phyloP scores from a whole-genome alignment of 352 stramenopile genomes.

The Globisporangium spiculum region DNA sequence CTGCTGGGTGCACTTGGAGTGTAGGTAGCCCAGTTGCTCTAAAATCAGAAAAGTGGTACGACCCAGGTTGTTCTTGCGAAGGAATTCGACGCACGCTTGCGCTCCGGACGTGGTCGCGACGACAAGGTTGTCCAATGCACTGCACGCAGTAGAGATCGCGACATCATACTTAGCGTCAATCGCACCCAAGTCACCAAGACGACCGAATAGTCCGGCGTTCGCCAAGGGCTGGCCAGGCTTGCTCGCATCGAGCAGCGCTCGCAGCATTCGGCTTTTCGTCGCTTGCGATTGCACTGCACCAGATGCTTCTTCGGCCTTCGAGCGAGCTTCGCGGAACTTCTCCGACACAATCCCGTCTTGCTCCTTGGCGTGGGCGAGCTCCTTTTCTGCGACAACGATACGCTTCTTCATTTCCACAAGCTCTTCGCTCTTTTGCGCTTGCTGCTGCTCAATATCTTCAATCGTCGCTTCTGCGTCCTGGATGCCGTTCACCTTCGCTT shows the following conservation, averaged over 20 bases:
- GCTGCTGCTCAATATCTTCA: slow-evolving; percentile 64
- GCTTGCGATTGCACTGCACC: slow-evolving; percentile 64
- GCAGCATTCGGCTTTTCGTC: slow-evolving; percentile 77
- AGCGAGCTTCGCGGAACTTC: slow-evolving; percentile 63
- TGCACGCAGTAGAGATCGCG: slow-evolving; percentile 96
- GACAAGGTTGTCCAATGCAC: slow-evolving; percentile 96
- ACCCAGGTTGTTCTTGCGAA: slow-evolving; percentile 94
- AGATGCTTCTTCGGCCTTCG: slow-evolving; percentile 77
- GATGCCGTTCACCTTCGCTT: slow-evolving; percentile 54
- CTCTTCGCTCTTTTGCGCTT: slow-evolving; percentile 48
- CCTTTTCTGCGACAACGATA: slow-evolving; percentile 76
- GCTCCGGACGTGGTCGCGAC: slow-evolving; percentile 95
- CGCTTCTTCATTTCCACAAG: slow-evolving; percentile 64
- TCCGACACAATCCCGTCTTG: slow-evolving; percentile 48
- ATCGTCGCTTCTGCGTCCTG: slow-evolving; percentile 56
- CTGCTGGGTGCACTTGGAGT: slow-evolving; percentile 61
- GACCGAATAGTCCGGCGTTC: slow-evolving; percentile 92
- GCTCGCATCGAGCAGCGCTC: slow-evolving; percentile 90
- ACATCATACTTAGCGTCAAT: slow-evolving; percentile 97
- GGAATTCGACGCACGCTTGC: slow-evolving; percentile 94
- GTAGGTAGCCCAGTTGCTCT: slow-evolving; percentile 93
- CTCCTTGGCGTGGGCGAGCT: slow-evolving; percentile 62
- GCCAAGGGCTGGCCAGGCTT: slow-evolving; percentile 88
- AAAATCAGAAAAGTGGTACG: slow-evolving; percentile 97
- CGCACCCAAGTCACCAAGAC: slow-evolving; percentile 95